These are phyloP conservation scores for Didymella pinodella DNA, from an alignment of 2,329 filamentous ascomycete genomes.

Conservation along the genomic window DNA sequence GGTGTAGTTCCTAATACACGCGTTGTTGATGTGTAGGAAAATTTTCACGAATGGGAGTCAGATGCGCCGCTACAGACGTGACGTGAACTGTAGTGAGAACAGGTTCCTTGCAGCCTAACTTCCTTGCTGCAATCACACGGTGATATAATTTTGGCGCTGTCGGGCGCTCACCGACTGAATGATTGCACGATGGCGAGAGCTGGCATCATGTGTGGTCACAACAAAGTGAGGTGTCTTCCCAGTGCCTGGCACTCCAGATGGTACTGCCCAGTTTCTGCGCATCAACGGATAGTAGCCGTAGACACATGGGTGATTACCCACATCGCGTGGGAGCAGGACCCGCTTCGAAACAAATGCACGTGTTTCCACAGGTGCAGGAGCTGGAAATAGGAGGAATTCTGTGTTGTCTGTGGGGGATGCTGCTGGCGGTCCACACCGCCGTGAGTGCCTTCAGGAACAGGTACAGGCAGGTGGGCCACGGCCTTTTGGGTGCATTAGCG, in stretches of 20 bases:
- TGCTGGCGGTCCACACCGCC: constrained; percentile 44
- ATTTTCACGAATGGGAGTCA: constrained; percentile 28
- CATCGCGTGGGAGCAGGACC: constrained; percentile 24
- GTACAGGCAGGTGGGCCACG: constrained; percentile 37
- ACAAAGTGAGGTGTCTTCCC: constrained; percentile 11
- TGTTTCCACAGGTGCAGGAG: constrained; percentile 31
- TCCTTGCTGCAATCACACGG: constrained; percentile 24
- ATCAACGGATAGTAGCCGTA: constrained; percentile 29
- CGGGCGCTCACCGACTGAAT: constrained; percentile 20
- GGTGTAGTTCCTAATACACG: constrained; percentile 22
- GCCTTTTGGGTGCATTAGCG: constrained; percentile 35
- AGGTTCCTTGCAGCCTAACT: constrained; percentile 8
- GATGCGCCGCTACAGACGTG: constrained; percentile 21
- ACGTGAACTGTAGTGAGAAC: constrained; percentile 18
- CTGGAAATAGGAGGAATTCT: constrained; percentile 20
- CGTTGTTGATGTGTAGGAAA: constrained; percentile 27
- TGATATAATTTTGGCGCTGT: constrained; percentile 14
- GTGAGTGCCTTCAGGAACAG: constrained; percentile 35
- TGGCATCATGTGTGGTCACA: constrained; percentile 20
- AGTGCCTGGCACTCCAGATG: constrained; percentile 17
- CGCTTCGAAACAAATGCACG: constrained; percentile 18
- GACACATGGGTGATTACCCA: constrained; percentile 26
- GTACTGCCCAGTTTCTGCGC: constrained; percentile 29
- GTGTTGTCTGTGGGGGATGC: constrained; percentile 34
- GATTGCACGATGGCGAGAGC: constrained; percentile 12